Percentiles rank a stretch among this genome's conserved stretches.
phyloP scores from a whole-genome alignment of 225 moss, liverwort and hornwort species.

The Neckera pumila region DNA sequence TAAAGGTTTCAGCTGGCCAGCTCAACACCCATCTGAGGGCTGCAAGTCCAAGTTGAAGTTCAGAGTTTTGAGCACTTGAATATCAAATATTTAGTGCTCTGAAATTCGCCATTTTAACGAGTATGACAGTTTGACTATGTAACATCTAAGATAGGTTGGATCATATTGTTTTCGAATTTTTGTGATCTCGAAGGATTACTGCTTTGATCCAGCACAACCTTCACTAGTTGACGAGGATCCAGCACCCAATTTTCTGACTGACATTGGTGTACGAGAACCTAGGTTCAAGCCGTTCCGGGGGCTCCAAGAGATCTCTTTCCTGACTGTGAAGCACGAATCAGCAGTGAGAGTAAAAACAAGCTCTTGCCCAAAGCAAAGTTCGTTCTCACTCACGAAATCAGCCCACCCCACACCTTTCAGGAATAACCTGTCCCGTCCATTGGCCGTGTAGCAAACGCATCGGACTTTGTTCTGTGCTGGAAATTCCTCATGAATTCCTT shows the following conservation, averaged over 20 bases:
- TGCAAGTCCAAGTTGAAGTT: neutral
- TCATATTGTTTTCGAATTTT: neutral
- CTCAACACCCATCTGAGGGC: neutral
- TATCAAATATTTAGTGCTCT: neutral
- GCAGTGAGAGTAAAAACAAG: slow-evolving; percentile 14
- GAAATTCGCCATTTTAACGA: neutral
- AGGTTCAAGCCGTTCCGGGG: neutral
- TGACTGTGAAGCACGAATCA: slow-evolving; percentile 5
- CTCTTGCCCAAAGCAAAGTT: slow-evolving; percentile 2
- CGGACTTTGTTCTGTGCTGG: neutral
- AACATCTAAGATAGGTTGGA: neutral
- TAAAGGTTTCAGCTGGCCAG: neutral
- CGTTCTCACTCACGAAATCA: neutral
- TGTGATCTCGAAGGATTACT: neutral
- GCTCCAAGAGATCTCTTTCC: slow-evolving; percentile 6
- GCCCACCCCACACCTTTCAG: neutral
- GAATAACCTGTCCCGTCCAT: neutral
- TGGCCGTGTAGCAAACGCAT: neutral
- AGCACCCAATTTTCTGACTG: neutral
- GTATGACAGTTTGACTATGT: neutral
- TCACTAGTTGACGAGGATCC: neutral
- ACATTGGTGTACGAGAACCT: neutral
- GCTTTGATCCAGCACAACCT: neutral
- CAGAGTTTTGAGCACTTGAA: neutral
- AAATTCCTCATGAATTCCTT: slow-evolving; percentile 4